phyloP scores from a whole-genome alignment of 2,329 filamentous ascomycete species.

The Fusarium keratoplasticum region DNA sequence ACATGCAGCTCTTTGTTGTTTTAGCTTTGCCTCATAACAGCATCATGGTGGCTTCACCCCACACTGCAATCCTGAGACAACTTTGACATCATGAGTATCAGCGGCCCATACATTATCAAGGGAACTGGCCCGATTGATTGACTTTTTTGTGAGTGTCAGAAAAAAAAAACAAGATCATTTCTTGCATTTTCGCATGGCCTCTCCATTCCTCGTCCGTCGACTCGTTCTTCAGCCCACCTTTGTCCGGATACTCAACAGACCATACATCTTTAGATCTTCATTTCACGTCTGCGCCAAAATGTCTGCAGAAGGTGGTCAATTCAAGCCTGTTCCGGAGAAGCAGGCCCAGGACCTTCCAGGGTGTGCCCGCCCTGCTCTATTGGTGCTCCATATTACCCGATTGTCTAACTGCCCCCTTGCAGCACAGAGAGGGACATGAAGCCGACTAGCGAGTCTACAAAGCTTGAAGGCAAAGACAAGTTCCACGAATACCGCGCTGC shows the following conservation, averaged over 20 bases:
- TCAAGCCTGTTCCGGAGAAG: conserved; percentile 49
- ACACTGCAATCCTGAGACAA: not conserved
- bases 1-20: not conserved
- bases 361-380: conserved; percentile 27
- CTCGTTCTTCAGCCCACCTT: not conserved
- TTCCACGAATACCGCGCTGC: conserved; percentile 56
- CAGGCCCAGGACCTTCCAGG: conserved; percentile 54
- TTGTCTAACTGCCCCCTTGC: not conserved
- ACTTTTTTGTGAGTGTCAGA: too few species aligned
- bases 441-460: conserved; percentile 54
- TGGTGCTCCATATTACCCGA: too few species aligned
- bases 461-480: conserved; percentile 52
- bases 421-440: conserved; percentile 54
- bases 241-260: not conserved
- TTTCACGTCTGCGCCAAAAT: conserved; percentile 9
- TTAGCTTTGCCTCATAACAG: not conserved
- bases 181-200: not conserved
- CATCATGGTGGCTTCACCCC: not conserved
- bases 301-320: conserved; percentile 46
- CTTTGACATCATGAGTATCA: not conserved
- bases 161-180: too few species aligned
- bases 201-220: not conserved
- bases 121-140: too few species aligned
- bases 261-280: not conserved
- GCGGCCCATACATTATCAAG: not conserved